These are phyloP conservation scores for Hyaloperonospora brassicae DNA, from an alignment of 352 stramenopile genomes.

Conservation along the genomic window DNA sequence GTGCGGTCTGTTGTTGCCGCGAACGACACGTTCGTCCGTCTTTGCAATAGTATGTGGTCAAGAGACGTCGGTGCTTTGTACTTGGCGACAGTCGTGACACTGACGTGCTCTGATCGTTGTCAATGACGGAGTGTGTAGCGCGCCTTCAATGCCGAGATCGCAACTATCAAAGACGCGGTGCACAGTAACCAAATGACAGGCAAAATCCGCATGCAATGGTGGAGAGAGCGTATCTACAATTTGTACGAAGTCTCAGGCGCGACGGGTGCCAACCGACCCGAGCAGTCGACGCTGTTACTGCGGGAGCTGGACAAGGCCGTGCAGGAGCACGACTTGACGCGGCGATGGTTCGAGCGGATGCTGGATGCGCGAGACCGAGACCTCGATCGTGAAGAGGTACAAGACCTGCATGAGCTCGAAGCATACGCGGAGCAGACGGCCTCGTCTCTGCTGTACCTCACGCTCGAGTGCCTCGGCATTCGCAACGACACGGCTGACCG, in stretches of 20 bases:
- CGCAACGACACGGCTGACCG: conserved; percentile 65
- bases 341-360: conserved; percentile 87
- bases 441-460: conserved; percentile 85
- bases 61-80: not conserved
- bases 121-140: conserved; percentile 31
- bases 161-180: conserved; percentile 83
- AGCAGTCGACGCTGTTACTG: conserved; percentile 55
- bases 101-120: not conserved
- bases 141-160: conserved; percentile 87
- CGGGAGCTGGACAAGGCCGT: conserved; percentile 59
- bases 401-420: conserved; percentile 69
- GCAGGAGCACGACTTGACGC: conserved; percentile 67
- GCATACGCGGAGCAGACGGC: conserved; percentile 84
- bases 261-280: conserved; percentile 23
- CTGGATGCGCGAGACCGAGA: conserved; percentile 85
- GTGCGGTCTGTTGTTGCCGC: conserved; percentile 60
- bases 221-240: conserved; percentile 76
- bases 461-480: conserved; percentile 78
- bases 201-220: conserved; percentile 91
- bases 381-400: conserved; percentile 69
- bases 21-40: conserved; percentile 52
- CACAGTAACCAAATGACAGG: conserved; percentile 78
- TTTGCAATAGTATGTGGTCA: conserved; percentile 64
- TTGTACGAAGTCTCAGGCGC: conserved; percentile 38
- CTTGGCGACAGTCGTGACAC: not conserved